Base-by-base conservation (phyloP, 768 basidiomycete species). In the Lactarius trivialis region DNA sequence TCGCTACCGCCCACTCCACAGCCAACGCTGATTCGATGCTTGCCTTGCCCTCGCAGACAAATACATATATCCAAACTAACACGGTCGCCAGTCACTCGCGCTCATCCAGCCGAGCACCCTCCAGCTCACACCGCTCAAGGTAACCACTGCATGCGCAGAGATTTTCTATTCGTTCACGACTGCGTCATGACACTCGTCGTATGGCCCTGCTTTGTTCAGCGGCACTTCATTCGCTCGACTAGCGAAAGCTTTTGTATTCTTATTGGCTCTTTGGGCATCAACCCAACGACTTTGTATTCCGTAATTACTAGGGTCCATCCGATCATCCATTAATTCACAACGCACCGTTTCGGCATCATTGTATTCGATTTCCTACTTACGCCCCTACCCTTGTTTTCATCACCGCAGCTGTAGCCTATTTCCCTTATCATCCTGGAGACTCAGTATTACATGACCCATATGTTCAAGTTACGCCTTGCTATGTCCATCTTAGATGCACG, bases 1-100 rank as follows among this genome's bases (percentile, higher is more conserved):
- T 81, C 67, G 67, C 73, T 37, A 68, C 72, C 1, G 7, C 50
- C 26, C 51, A 58, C 41, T 50, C 56, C 7, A 59, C 60, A n/a
- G 55, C 21, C 15, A 48, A 60, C 28, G 5, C 26, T 2, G 51
- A 48, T 2, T 48, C 60, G 11, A 37, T 48, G n/a, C n/a, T 56
- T 15, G 51, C 61, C 17, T 36, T 63, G 21, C 50, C 62, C 41
- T 67, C 67, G 24, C 67, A 62, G 19, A 61, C 65, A 17, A 66
- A 61, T 34, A 66, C 67, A 21, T 66, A 45, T 21, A 55, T 68
- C 21, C 63, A 64, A 33, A 43, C 55, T 7, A 45, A 34, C 51
- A 58, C 59, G 9, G 17, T 45, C 43, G 33, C n/a, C 9, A 37
- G 24, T 14, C 55, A 24, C 7, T 60, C 63, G 14, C 56, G 57